Evolutionary conservation across 768 basidiomycete species (phyloP).

Genomic region (Filobasidium floriforme): DNA sequence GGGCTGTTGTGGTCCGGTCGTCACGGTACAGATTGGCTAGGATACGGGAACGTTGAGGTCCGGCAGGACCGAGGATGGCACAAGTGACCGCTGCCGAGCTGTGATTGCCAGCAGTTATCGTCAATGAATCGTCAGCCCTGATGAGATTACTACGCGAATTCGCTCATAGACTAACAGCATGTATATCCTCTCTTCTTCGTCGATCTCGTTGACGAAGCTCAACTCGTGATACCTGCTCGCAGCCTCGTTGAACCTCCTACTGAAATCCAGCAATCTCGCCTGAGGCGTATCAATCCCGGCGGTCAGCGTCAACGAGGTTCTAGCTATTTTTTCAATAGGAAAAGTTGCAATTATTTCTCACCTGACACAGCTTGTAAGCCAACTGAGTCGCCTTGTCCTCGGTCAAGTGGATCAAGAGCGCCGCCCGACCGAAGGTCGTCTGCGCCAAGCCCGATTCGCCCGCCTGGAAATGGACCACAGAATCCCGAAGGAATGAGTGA

Average conservation of each 20-base stretch:
- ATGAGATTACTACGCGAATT: neutral
- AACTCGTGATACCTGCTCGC: slow-evolving; percentile 90
- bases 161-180: slow-evolving; percentile 61
- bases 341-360: slow-evolving; percentile 18
- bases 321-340: neutral
- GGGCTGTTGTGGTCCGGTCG: slow-evolving; percentile 59
- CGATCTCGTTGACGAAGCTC: slow-evolving; percentile 80
- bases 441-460: slow-evolving; percentile 97
- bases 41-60: slow-evolving; percentile 87
- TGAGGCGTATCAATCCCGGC: slow-evolving; percentile 47
- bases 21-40: slow-evolving; percentile 89
- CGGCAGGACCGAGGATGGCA: slow-evolving; percentile 91
- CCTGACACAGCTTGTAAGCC: slow-evolving; percentile 39
- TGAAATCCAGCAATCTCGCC: slow-evolving; percentile 87
- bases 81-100: slow-evolving; percentile 90
- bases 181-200: slow-evolving; percentile 81
- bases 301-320: neutral
- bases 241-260: slow-evolving; percentile 87
- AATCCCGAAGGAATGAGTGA: too few species aligned
- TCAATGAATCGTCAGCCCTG: neutral
- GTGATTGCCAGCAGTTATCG: neutral
- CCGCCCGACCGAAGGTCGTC: slow-evolving; percentile 93
- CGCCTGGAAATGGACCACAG: slow-evolving; percentile 51
- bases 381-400: slow-evolving; percentile 62
- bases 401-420: slow-evolving; percentile 73